Base-by-base conservation (phyloP, 352 stramenopile species). In the Aphanomyces euteiches region DNA sequence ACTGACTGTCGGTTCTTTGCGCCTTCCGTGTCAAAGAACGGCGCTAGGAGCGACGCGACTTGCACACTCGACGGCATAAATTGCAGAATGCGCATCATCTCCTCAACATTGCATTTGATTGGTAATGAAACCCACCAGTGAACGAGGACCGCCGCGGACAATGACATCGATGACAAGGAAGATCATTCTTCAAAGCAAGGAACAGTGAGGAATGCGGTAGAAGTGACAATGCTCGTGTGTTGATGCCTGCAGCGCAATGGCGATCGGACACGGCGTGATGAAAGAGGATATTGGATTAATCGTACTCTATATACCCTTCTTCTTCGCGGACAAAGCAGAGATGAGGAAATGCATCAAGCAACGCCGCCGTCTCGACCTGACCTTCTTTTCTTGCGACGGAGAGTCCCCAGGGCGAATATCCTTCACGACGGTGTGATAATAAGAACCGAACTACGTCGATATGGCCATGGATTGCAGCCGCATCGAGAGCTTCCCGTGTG, bases 381-480 rank as follows among this genome's bases (percentile, higher is more conserved):
- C 17, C 43, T 12, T n/a, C 17, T n/a, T 50, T 50, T n/a, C 17
- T 50, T n/a, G 17, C 43, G 10, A 50, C 43, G 43, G 43, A 12
- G 43, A 50, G 43, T n/a, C 43, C 43, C 43, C 43, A 50, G 10
- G 43, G 43, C 43, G 43, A 38, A 58, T 6, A 69, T 12, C 1
- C 56, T 58, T 70, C 61, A 4, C 21, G 58, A 13, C 57, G 56
- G 6, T 70, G 19, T 8, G 64, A 28, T 6, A 72, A 15, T 6
- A 74, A 47, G 50, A 54, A 74, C 59, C 53, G 39, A 7, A 73
- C 65, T 3, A 75, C 61, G 7, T 70, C 56, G 5, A 75, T 38
- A 12, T 73, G 57, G 1, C 72, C 72, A 37, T 69, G 37, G 1
- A 34, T 17, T 4, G 68, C 48, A 4, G 72, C 72, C 1, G 17